Evolutionary conservation across 2,329 filamentous ascomycete species (phyloP), one percentile per base, ranked within the genome.

Genomic region (Diaporthe citrichinensis): DNA sequence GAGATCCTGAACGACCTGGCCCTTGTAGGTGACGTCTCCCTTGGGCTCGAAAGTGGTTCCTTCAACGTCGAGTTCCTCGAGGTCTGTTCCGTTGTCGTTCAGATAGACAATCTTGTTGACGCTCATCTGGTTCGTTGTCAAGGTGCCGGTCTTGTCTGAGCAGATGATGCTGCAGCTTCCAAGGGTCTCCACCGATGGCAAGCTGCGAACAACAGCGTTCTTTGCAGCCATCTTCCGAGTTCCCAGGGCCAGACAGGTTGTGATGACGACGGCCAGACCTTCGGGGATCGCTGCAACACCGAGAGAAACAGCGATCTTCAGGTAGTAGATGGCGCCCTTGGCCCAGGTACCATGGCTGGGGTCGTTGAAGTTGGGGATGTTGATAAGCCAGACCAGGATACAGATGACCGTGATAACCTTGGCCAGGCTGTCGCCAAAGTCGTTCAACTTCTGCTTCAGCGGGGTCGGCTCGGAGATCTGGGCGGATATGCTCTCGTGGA

Each of bases 101-200:
- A 99, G 89, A 83, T 96, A 95, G 65, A 98, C 94, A 74, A 98
- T 87, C 86, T 96, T 98, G 88, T 93, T 97, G 74, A 98, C 97
- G 82, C 97, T 98, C 97, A 99, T 99, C 86, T 98, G 96, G 87
- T 99, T 99, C 55, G 97, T 99, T 15, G 97, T 99, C 83, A 99
- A 87, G 67, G 97, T 99, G 80, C 97, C 97, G 7, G 97, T 99
- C 89, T 99, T 99, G 89, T 99, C 97, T 5, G 97, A 99, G 88
- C 97, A 99, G 83, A 99, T 98, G 74, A 99, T 96, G 82, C 97
- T 99, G 91, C 97, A 99, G 90, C 97, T 99, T 83, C 97, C 97
- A 72, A 99, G 90, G 17, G 97, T 99, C 86, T 99, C 97, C 71
- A 99, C 97, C 1, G 97, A 99, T 28, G 97, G 97, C 80, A 99